Base-by-base conservation (phyloP, 169 alveolate species). In the Eimeria praecox region DNA sequence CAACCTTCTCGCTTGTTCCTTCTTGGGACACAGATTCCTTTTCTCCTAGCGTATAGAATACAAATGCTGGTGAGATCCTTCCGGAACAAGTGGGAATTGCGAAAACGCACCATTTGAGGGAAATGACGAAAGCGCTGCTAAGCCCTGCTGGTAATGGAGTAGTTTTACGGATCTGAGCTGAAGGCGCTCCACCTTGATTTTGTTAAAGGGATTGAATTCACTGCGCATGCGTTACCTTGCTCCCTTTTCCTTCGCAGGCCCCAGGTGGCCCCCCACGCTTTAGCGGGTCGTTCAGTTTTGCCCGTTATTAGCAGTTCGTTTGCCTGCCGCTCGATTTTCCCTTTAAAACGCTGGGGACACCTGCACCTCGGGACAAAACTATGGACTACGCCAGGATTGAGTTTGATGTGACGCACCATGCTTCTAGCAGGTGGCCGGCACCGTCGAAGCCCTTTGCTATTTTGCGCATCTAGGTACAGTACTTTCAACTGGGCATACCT, bases 181-280 rank as follows among this genome's bases (percentile, higher is more conserved):
- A n/a, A n/a, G n/a, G n/a, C n/a, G n/a, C n/a, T 69, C n/a, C 42
- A 69, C 44, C 38, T 35, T 73, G 83, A 73, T 73, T 40, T 73
- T 40, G 83, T 35, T 73, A 0, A 35, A 12, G 24, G 54, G 30
- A 33, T 27, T 62, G 30, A 30, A 73, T 27, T 35, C 27, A 54
- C n/a, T 0, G 54, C 52, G 30, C 46, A 18, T 14, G 85, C 52
- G 85, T n/a, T 30, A 42, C 85, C 35, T 22, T 33, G 2, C 6
- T 1, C 38, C 46, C n/a, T 38, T 73, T 35, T 42, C 38, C 85
- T 42, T 73, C 22, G 27, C 8, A 49, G 38, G 38, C 85, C 33
- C 52, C 54, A 30, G 46, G 27, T 73, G 33, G 35, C 38, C 30
- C 24, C 85, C 85, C 3, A 73, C 2, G 54, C 85, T 20, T 54